These are phyloP conservation scores for Spathaspora sp. DNA, from an alignment of 1,139 yeast species.

Conservation along the genomic window DNA sequence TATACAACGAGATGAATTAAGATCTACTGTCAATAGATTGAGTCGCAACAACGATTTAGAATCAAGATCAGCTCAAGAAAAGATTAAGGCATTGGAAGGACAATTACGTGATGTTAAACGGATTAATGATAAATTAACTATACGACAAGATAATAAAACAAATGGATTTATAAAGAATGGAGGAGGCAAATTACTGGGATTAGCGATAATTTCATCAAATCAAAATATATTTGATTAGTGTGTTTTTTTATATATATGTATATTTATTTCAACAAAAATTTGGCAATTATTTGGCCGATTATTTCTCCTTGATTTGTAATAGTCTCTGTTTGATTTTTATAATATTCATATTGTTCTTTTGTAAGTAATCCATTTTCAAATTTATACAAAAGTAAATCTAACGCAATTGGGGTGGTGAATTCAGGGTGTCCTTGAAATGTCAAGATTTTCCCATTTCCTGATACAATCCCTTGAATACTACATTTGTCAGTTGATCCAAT, in stretches of 20 bases:
- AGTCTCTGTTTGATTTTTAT: slow-evolving; percentile 26
- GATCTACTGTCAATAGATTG: slow-evolving; percentile 50
- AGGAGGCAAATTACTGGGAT: slow-evolving; percentile 46
- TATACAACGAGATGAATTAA: slow-evolving; percentile 56
- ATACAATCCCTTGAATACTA: slow-evolving; percentile 59
- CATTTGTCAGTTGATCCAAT: slow-evolving; percentile 59
- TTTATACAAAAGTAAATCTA: slow-evolving; percentile 24
- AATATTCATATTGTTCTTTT: slow-evolving; percentile 24
- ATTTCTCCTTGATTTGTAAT: slow-evolving; percentile 35
- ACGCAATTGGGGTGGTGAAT: slow-evolving; percentile 44
- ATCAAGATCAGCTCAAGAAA: slow-evolving; percentile 41
- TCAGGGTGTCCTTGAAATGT: slow-evolving; percentile 94
- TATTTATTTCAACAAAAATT: slow-evolving; percentile 19
- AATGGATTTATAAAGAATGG: slow-evolving; percentile 6
- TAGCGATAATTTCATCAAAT: slow-evolving; percentile 41
- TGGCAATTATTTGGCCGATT: slow-evolving; percentile 33
- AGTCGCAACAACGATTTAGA: slow-evolving; percentile 38
- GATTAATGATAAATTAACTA: slow-evolving; percentile 37
- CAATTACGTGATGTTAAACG: slow-evolving; percentile 35
- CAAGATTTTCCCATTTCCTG: slow-evolving; percentile 46
- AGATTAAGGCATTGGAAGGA: slow-evolving; percentile 38
- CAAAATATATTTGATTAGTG: slow-evolving; percentile 29
- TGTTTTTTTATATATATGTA: background rate
- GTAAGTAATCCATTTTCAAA: slow-evolving; percentile 17
- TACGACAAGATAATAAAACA: slow-evolving; percentile 6